Percentiles rank a stretch among this genome's conserved stretches.
Evolutionary conservation across 192 early-diverging fungal genomes (phyloP).

Genomic region (Coemansia umbellata): DNA sequence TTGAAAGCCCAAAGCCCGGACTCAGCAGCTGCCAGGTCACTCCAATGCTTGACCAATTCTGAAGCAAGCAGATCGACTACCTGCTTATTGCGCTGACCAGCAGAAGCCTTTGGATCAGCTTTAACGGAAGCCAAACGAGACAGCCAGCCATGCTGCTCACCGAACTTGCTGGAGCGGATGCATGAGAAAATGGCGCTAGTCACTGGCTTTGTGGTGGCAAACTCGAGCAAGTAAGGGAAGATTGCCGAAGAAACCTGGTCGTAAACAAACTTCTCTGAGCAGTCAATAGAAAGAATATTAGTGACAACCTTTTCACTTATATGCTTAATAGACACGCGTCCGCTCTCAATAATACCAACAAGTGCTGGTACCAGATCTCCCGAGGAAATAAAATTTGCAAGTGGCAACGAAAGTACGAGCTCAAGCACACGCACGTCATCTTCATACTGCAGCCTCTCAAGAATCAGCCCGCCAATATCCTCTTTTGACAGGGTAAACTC

Average conservation of each 20-base stretch:
- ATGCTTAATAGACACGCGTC: constrained; percentile 12
- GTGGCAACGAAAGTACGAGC: constrained; percentile 16
- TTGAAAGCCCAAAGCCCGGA: constrained; percentile 12
- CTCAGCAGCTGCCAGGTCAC: not conserved
- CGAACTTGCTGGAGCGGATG: constrained; percentile 7
- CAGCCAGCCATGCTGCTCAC: constrained; percentile 27
- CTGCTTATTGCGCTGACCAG: constrained; percentile 5
- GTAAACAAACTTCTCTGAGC: constrained; percentile 5
- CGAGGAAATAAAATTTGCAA: constrained; percentile 7
- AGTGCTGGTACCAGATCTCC: constrained; percentile 18
- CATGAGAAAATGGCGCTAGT: constrained; percentile 8
- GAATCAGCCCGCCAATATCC: constrained; percentile 14
- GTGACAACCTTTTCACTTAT: constrained; percentile 5
- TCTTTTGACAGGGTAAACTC: constrained; percentile 15
- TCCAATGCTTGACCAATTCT: constrained; percentile 13
- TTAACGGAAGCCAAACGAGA: not conserved
- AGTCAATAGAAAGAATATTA: constrained; percentile 15
- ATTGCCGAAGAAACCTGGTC: constrained; percentile 1
- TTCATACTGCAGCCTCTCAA: constrained; percentile 33
- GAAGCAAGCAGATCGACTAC: constrained; percentile 8
- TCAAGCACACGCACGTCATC: constrained; percentile 30
- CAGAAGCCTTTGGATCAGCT: not conserved
- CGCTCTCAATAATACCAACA: constrained; percentile 10
- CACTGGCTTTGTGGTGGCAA: not conserved
- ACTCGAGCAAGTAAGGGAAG: constrained; percentile 22